Evolutionary conservation across 2,329 filamentous ascomycete species (phyloP), one percentile per base, ranked within the genome.

Genomic region (Didymosphaeria variabile): DNA sequence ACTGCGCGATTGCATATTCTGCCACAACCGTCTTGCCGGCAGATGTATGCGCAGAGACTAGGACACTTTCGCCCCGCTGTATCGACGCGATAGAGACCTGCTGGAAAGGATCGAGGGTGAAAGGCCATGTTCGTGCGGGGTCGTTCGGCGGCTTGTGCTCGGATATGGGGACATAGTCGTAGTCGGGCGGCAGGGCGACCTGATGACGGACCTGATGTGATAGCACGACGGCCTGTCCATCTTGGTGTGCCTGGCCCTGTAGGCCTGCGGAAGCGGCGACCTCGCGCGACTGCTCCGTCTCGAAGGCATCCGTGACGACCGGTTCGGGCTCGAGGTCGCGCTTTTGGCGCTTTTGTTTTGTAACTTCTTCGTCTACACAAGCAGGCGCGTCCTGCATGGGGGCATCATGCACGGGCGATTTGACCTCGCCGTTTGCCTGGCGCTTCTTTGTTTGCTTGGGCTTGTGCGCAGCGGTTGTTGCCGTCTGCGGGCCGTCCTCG

Each of bases 201-300:
- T 99, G 94, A 84, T 99, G 95, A 80, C 97, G 94, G 71, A 99
- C 97, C 82, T 99, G 97, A 82, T 99, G 96, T 50, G 93, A 94
- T 55, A 99, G 81, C 23, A 97, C 90, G 31, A 99, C 88, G 6
- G 90, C 88, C 50, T 88, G 84, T 31, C 85, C 83, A 57, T 93
- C 91, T 66, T 87, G 88, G 77, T 79, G 84, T 65, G 86, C 87
- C 77, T 79, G 84, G 62, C 80, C 84, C 75, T 85, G 88, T 62
- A 83, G 84, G 67, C 92, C 93, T 34, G 90, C 88, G 6, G 92
- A 90, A 29, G 90, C 91, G 23, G 91, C 92, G 42, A 99, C 87
- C 79, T 98, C 92, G 84, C 94, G 87, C 65, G 94, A 96, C 80
- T 97, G 90, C 74, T 95, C 94, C 13, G 95, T 98, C 82, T 98